phyloP scores from a whole-genome alignment of 116 monocot species.

The Papilionanthe hybrid region DNA sequence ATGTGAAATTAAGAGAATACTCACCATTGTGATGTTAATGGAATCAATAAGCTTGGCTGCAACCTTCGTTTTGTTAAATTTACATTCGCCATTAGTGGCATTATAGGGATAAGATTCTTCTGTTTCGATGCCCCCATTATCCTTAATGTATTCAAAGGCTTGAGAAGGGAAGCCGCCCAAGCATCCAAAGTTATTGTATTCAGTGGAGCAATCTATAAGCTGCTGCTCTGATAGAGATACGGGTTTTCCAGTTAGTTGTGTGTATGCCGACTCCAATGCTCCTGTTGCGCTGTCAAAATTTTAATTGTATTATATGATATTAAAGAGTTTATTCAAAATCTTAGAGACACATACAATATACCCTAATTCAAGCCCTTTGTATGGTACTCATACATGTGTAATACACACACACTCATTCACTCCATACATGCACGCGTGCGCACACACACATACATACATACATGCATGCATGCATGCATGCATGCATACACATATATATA shows the following conservation, averaged over 20 bases:
- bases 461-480: too few species aligned
- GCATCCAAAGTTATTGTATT: constrained; percentile 78
- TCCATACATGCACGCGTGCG: too few species aligned
- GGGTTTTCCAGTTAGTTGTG: constrained; percentile 53
- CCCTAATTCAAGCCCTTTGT: too few species aligned
- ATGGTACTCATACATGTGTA: too few species aligned
- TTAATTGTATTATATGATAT: too few species aligned
- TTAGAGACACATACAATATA: too few species aligned
- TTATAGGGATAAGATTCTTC: constrained; percentile 71
- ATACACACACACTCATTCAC: too few species aligned
- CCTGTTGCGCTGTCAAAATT: constrained; percentile 52
- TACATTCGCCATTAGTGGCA: constrained; percentile 52
- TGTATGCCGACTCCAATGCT: constrained; percentile 77
- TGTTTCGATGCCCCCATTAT: constrained; percentile 75
- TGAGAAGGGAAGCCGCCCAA: constrained; percentile 73
- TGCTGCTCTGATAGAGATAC: constrained; percentile 80
- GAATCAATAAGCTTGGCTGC: constrained; percentile 59
- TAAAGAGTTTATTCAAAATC: too few species aligned
- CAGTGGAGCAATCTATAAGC: constrained; percentile 63
- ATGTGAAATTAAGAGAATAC: background rate
- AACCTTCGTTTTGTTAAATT: constrained; percentile 34
- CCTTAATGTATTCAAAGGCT: constrained; percentile 73
- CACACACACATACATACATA: too few species aligned
- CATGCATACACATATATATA: too few species aligned
- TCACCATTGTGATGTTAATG: constrained; percentile 69